Conservation (phyloP, 1,139 yeast species). For the Yarrowia galli region DNA sequence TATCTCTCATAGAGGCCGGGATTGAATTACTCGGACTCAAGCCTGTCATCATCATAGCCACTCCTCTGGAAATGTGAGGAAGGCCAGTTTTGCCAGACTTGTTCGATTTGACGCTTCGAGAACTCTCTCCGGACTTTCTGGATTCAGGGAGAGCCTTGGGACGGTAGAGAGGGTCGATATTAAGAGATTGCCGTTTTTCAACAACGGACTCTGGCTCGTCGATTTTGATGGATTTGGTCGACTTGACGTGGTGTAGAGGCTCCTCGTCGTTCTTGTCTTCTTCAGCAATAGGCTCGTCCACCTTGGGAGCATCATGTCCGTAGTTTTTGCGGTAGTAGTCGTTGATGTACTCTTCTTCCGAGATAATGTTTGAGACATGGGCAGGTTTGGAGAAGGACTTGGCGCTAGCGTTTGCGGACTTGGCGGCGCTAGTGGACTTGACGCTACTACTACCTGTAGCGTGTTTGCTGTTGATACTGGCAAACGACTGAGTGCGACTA, state of each 20-base stretch:
- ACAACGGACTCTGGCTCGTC: conserved; percentile 5
- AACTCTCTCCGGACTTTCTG: conserved; percentile 5
- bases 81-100: not conserved
- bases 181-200: not conserved
- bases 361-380: not conserved
- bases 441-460: not conserved
- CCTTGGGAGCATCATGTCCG: not conserved
- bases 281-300: not conserved
- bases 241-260: not conserved
- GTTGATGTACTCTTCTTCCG: conserved; percentile 6
- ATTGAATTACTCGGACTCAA: conserved; percentile 7
- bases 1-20: not conserved
- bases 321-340: conserved; percentile 10
- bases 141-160: conserved; percentile 8
- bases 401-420: not conserved
- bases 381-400: not conserved
- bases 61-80: conserved; percentile 9
- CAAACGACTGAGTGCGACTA: not conserved
- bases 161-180: not conserved
- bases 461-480: not conserved
- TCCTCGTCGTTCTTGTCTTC: not conserved
- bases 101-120: conserved; percentile 9
- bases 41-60: conserved; percentile 27
- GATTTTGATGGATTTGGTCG: conserved; percentile 11
- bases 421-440: not conserved